A percentile compares a stretch with the other conserved stretches of the same genome.
Conservation (phyloP, 1,139 yeast species). For the Zygosaccharomyces pseudobailii region DNA sequence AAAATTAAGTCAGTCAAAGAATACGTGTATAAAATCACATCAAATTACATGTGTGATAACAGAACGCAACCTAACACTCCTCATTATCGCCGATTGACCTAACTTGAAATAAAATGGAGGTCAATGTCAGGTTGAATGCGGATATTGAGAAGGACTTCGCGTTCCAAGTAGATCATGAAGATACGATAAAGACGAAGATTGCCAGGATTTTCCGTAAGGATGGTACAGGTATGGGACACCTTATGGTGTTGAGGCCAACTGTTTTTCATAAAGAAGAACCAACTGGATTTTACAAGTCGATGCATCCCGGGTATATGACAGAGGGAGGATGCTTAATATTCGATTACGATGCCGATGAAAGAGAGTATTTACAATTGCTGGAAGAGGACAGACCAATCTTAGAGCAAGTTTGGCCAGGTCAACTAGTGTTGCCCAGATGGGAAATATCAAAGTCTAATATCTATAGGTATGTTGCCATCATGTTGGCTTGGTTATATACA, state of each 20-base stretch:
- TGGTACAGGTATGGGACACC: constrained; percentile 40
- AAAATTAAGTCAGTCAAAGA: constrained; percentile 1
- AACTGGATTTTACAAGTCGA: constrained; percentile 59
- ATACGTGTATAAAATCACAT: constrained; percentile 3
- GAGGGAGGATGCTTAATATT: constrained; percentile 77
- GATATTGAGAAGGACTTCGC: constrained; percentile 88
- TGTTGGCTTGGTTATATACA: constrained; percentile 77
- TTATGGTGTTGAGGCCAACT: constrained; percentile 70
- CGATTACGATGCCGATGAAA: constrained; percentile 50
- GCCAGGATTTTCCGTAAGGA: constrained; percentile 48
- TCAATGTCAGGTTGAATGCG: constrained; percentile 78
- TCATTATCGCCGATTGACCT: neutral
- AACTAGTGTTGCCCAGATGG: constrained; percentile 82
- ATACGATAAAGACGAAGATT: constrained; percentile 52
- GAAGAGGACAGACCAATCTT: constrained; percentile 46
- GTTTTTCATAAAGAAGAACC: constrained; percentile 67
- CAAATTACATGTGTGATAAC: neutral
- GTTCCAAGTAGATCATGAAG: constrained; percentile 59
- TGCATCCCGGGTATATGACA: constrained; percentile 79
- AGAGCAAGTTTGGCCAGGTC: constrained; percentile 82
- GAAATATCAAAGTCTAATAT: constrained; percentile 48
- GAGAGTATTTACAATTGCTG: constrained; percentile 42
- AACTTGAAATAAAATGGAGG: constrained; percentile 42
- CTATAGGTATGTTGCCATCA: constrained; percentile 41
- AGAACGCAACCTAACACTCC: neutral